Evolutionary conservation across 805 yeast species (phyloP), one percentile per base, ranked within the genome.

Genomic region (Yarrowia sp.): DNA sequence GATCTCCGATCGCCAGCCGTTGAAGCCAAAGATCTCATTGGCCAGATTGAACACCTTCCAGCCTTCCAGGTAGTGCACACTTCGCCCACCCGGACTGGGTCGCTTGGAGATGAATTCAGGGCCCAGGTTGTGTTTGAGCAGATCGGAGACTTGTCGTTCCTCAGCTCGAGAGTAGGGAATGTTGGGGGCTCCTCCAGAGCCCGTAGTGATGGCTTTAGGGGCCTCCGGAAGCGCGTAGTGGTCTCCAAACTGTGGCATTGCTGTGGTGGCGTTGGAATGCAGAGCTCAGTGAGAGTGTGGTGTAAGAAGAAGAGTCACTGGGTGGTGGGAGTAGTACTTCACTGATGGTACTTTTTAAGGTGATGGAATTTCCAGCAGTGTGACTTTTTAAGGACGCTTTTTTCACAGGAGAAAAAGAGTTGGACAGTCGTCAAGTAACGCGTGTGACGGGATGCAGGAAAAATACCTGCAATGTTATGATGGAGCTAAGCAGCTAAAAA

Each of bases 1-100:
- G 28, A 89, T 76, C 71, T 88, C 90, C 0, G 89, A 81, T 67
- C 80, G 77, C 95, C 95, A 88, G 8, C 93, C 93, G 71, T 88
- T 86, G 70, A 86, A 88, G 0, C 93, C 92, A 76, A 88, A 88
- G 2, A 88, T 81, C 69, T 86, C 88, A 72, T 88, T 88, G 47
- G 95, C 93, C 44, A 88, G 77, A 69, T 82, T 81, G 62, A 88
- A 80, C 9, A 85, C 90, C 70, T 82, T 85, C 88, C 89, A 86
- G 2, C 92, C 93, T 72, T 88, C 92, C 42, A 89, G 74, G 71
- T 89, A 88, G 33, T 84, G 82, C 28, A 87, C 86, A 15, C 73
- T 69, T 32, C 67, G 66, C 4, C 77, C 76, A 0, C 88, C 89
- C 1, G 86, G 87, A 0, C 87, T 89, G 11, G 87, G 84, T 14